Base-by-base conservation (phyloP, 2,329 filamentous ascomycete species). In the Coniosporium tulheliwenetii region DNA sequence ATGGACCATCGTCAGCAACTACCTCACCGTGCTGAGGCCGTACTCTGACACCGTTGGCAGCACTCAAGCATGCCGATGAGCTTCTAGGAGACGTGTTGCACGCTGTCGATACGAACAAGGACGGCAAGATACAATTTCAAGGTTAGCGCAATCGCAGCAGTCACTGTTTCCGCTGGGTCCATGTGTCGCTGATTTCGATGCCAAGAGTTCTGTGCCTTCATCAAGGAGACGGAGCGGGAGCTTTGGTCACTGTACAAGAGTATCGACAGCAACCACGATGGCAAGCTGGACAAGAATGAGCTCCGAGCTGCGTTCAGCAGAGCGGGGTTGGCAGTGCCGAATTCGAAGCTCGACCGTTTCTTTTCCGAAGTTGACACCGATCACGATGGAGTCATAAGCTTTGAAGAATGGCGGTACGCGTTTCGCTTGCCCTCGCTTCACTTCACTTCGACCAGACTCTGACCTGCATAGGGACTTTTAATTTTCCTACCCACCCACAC, bases 351-450 rank as follows among this genome's bases (percentile, higher is more conserved):
- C 37, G 75, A 85, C 47, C 74, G 78, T 46, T 96, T 98, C 65
- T 95, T 98, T 57, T 66, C 74, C 47, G 81, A 94, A 57, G 81
- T 98, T 52, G 91, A 98, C 59, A 72, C 75, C 55, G 89, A 98
- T 63, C 75, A 80, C 50, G 87, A 98, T 58, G 86, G 86, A 2
- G 67, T 69, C 47, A 93, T 96, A 50, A 86, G 73, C 46, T 96
- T 93, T 62, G 79, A 85, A 49, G 91, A 98, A 71, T 96, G 91
- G 91, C 80, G 89, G 89, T 95, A 77, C 63, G 80, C 15, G 38
- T 30, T 33, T 32, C 34, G 15, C 36, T 39, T 30, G 33, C 33
- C 15, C 14, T 14, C 7, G n/a, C 30, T 37, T n/a, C 30, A 14
- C 30, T 13, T 12, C 10, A 14, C 38, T 31, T 37, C 29, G 15